These are phyloP conservation scores for Penicillium verhagenii DNA, from an alignment of 495 filamentous ascomycete species.

Conservation along the genomic window DNA sequence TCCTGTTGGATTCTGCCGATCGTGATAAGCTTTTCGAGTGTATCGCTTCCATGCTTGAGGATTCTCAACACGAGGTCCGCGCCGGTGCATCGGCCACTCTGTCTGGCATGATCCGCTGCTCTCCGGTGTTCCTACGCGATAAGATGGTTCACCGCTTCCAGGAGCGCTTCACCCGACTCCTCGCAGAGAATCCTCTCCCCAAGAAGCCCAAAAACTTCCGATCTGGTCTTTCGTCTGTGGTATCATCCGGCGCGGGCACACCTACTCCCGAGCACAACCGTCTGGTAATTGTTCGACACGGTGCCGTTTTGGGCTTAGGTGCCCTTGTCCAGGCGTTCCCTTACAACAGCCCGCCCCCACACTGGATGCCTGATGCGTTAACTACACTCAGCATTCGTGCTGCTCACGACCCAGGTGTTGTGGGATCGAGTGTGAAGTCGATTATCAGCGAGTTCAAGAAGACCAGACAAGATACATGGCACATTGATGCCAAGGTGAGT, in stretches of 20 bases:
- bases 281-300: slow-evolving; percentile 79
- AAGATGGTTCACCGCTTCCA: slow-evolving; percentile 73
- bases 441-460: slow-evolving; percentile 98
- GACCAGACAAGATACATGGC: slow-evolving; percentile 98
- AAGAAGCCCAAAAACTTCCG: slow-evolving; percentile 58
- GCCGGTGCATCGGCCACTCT: slow-evolving; percentile 88
- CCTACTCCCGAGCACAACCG: slow-evolving; percentile 83
- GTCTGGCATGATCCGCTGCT: slow-evolving; percentile 97
- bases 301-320: slow-evolving; percentile 88
- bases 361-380: slow-evolving; percentile 91
- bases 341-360: slow-evolving; percentile 86
- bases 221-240: slow-evolving; percentile 36
- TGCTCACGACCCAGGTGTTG: slow-evolving; percentile 84
- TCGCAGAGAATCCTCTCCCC: slow-evolving; percentile 80
- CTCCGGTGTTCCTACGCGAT: slow-evolving; percentile 75
- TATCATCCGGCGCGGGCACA: slow-evolving; percentile 61
- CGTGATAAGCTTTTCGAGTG: slow-evolving; percentile 82
- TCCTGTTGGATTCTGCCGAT: slow-evolving; percentile 76
- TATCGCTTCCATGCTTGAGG: slow-evolving; percentile 90
- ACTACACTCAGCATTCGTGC: slow-evolving; percentile 81
- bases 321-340: slow-evolving; percentile 95
- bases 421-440: slow-evolving; percentile 95
- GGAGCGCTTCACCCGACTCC: slow-evolving; percentile 71
- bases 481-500: slow-evolving; percentile 90
- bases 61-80: slow-evolving; percentile 90